Conservation (phyloP, 208 protist genomes). For the Leishmania braziliensis region DNA sequence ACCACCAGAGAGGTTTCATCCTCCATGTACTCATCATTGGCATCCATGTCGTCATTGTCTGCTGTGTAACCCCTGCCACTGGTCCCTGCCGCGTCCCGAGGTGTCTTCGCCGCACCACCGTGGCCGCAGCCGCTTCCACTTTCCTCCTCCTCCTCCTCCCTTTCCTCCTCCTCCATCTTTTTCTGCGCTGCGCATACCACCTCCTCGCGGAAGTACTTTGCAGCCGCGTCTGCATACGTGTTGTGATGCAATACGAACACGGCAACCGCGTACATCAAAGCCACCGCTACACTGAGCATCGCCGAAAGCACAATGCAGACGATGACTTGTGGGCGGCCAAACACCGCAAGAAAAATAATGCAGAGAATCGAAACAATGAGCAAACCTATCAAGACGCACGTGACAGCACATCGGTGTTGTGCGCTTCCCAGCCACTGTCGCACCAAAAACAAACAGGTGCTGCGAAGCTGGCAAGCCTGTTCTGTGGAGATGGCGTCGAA, state of each 20-base stretch:
- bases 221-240: constrained; percentile 47
- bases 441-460: constrained; percentile 45
- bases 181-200: constrained; percentile 36
- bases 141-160: constrained; percentile 13
- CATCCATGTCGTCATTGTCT: neutral
- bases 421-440: constrained; percentile 48
- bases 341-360: constrained; percentile 45
- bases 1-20: constrained; percentile 27
- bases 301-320: constrained; percentile 37
- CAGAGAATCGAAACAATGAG: constrained; percentile 34
- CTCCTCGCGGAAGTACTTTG: constrained; percentile 51
- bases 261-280: constrained; percentile 28
- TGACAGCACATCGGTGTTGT: constrained; percentile 18
- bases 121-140: neutral
- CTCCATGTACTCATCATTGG: constrained; percentile 18
- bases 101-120: neutral
- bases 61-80: neutral
- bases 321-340: constrained; percentile 23
- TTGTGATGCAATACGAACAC: constrained; percentile 69
- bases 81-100: neutral
- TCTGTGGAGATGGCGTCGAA: constrained; percentile 60
- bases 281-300: constrained; percentile 34
- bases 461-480: constrained; percentile 35
- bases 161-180: constrained; percentile 36
- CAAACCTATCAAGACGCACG: constrained; percentile 16